phyloP scores from a whole-genome alignment of 1,284 basidiomycete species.

The Naganishia cerealis region DNA sequence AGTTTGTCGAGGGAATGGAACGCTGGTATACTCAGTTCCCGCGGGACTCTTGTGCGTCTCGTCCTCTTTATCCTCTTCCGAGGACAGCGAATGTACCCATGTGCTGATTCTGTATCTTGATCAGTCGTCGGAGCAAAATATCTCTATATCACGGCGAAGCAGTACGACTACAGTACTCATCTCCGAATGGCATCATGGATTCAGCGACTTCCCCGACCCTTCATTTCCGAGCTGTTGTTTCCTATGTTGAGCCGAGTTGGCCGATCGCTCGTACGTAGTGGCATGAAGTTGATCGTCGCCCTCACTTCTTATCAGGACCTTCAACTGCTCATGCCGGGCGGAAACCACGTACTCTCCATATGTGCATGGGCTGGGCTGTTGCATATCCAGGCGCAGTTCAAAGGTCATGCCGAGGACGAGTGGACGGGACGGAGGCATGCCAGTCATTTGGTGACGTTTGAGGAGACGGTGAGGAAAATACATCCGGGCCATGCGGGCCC shows the following conservation, averaged over 20 bases:
- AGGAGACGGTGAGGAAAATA: background rate
- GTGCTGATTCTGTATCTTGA: background rate
- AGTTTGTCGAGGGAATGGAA: background rate
- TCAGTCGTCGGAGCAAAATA: slow-evolving; percentile 1
- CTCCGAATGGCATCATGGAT: slow-evolving; percentile 17
- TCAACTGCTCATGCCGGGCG: slow-evolving; percentile 5
- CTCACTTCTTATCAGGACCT: slow-evolving; percentile 15
- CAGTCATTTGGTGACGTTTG: slow-evolving; percentile 15
- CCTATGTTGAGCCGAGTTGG: background rate
- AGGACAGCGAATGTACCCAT: background rate
- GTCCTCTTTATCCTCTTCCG: background rate
- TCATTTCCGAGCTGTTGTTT: background rate
- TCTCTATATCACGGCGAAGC: slow-evolving; percentile 13
- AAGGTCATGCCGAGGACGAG: background rate
- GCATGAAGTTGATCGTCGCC: slow-evolving; percentile 7
- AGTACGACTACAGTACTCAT: slow-evolving; percentile 17
- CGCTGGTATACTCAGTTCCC: slow-evolving; percentile 2
- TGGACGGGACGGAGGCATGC: slow-evolving; percentile 17
- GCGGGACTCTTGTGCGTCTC: background rate
- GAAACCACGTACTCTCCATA: slow-evolving; percentile 4
- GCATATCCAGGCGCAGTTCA: slow-evolving; percentile 20
- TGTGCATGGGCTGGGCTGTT: slow-evolving; percentile 10
- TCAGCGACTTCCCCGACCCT: slow-evolving; percentile 15
- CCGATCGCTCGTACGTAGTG: slow-evolving; percentile 7
- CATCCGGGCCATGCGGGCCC: slow-evolving; percentile 7